phyloP scores from a whole-genome alignment of 352 stramenopile genomes.

The Thalassiosira hispida region DNA sequence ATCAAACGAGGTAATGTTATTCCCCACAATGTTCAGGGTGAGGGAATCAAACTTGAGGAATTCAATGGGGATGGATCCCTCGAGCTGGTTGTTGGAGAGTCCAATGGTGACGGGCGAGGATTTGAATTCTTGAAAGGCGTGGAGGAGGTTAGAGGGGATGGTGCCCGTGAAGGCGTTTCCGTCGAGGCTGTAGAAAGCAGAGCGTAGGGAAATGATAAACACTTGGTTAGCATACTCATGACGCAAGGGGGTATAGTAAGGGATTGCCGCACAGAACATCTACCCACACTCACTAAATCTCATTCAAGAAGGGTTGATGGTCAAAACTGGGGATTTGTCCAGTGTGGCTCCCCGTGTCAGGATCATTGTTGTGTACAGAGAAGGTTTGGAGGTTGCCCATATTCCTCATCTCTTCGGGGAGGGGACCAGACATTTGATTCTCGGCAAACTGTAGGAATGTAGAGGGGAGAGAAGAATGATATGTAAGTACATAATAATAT shows the following conservation, averaged over 20 bases:
- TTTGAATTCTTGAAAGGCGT: constrained; percentile 28
- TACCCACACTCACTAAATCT: constrained; percentile 51
- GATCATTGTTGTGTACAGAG: constrained; percentile 60
- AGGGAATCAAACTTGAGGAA: constrained; percentile 68
- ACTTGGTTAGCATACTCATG: too few relatives aligned
- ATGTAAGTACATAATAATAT: not conserved
- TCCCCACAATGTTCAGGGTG: constrained; percentile 76
- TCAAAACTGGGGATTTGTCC: constrained; percentile 57
- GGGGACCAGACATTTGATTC: constrained; percentile 55
- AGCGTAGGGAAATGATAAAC: not conserved
- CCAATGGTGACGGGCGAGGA: constrained; percentile 60
- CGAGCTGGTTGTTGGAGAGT: constrained; percentile 73
- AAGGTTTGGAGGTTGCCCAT: constrained; percentile 70
- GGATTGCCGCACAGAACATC: too few relatives aligned
- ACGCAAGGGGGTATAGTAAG: too few relatives aligned
- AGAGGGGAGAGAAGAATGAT: not conserved
- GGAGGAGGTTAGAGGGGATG: constrained; percentile 57
- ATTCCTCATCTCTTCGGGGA: constrained; percentile 54
- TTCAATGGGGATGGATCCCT: constrained; percentile 56
- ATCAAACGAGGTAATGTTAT: constrained; percentile 68
- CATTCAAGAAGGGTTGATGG: constrained; percentile 51
- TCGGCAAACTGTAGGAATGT: constrained; percentile 39
- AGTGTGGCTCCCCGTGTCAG: constrained; percentile 47
- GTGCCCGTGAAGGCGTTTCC: constrained; percentile 65
- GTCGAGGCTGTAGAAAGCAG: constrained; percentile 46